These are phyloP conservation scores for Lolium perenne DNA, from an alignment of 176 grass and related monocot genomes.

Conservation along the genomic window DNA sequence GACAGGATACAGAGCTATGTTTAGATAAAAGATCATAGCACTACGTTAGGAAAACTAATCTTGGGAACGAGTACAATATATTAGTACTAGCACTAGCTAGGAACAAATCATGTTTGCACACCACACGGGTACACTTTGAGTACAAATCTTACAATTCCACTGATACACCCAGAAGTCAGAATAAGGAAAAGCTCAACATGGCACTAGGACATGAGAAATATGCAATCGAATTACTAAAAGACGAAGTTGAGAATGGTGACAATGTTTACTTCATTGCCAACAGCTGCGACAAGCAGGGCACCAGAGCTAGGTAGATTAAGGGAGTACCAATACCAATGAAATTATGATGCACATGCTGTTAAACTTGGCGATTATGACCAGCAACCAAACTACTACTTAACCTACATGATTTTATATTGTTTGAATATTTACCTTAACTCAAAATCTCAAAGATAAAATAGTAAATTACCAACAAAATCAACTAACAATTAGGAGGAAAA, in stretches of 20 bases:
- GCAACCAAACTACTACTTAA: neutral
- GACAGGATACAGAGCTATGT: too few relatives aligned
- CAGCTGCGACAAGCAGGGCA: neutral
- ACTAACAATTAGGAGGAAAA: slow-evolving; percentile 1
- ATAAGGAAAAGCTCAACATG: too few relatives aligned
- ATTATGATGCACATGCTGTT: neutral
- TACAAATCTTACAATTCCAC: too few relatives aligned
- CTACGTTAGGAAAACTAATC: too few relatives aligned
- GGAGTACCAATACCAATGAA: neutral
- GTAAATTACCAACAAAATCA: neutral
- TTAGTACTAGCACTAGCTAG: too few relatives aligned
- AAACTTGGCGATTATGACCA: neutral
- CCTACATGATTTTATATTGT: neutral
- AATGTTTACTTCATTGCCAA: neutral
- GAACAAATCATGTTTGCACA: too few relatives aligned
- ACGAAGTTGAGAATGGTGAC: neutral
- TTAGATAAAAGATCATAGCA: too few relatives aligned
- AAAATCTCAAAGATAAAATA: neutral
- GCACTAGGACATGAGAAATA: neutral
- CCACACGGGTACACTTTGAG: too few relatives aligned
- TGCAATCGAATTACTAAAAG: neutral
- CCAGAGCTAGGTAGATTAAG: neutral
- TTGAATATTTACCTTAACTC: neutral
- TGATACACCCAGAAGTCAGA: too few relatives aligned
- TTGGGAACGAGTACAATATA: too few relatives aligned